phyloP scores from a whole-genome alignment of 352 stramenopile species.

The Phytophthora pinifolia region DNA sequence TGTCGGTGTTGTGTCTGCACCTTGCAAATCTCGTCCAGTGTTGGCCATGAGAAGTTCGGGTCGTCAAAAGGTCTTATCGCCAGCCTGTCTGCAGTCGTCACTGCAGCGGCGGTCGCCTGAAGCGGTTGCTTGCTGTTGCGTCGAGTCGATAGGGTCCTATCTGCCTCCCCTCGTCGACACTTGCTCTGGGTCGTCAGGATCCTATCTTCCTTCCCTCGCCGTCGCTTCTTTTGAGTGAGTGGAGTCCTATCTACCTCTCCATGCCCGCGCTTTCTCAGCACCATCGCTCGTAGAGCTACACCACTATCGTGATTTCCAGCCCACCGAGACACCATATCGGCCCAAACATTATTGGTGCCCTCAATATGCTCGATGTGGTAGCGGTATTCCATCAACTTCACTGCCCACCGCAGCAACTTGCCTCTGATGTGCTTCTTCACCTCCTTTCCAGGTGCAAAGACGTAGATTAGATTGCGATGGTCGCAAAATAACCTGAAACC shows the following conservation, averaged over 20 bases:
- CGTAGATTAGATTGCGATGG: constrained; percentile 2
- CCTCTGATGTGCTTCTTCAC: constrained; percentile 6
- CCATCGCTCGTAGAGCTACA: not conserved
- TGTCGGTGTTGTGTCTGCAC: not conserved
- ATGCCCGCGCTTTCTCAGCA: not conserved
- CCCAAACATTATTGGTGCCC: constrained; percentile 5
- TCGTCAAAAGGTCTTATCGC: constrained; percentile 1
- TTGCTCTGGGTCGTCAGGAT: not conserved
- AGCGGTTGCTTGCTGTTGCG: not conserved
- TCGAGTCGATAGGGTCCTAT: constrained; percentile 6
- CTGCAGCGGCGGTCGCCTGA: not conserved
- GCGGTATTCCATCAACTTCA: constrained; percentile 2
- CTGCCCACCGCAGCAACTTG: constrained; percentile 3
- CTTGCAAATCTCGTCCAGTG: constrained; percentile 1
- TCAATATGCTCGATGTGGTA: constrained; percentile 15
- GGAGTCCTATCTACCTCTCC: constrained; percentile 11
- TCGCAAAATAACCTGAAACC: constrained; percentile 4
- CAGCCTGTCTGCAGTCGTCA: not conserved
- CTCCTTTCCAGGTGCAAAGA: constrained; percentile 8
- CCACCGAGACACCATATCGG: constrained; percentile 9
- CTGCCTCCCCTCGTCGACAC: constrained; percentile 5
- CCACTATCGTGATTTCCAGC: constrained; percentile 1
- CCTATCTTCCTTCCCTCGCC: constrained; percentile 7
- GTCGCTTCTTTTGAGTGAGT: not conserved
- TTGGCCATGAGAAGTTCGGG: constrained; percentile 1